Evolutionary conservation across 441 rosid species (phyloP), one percentile per base, ranked within the genome.

Genomic region (Erodium texanum): DNA sequence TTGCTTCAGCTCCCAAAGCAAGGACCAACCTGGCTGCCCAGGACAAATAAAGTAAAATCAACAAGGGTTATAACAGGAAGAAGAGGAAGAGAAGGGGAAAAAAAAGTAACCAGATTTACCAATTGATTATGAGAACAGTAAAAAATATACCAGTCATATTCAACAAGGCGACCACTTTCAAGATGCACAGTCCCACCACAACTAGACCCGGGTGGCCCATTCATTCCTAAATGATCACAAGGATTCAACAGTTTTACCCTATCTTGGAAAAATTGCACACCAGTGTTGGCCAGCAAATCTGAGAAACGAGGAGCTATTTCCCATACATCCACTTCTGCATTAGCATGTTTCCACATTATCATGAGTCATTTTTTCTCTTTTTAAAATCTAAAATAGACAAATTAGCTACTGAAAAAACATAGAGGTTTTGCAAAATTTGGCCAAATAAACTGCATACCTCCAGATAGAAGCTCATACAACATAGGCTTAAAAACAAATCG

Each of bases 11-110:
- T 65, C 98, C 98, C 82, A 93, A 82, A 84, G 97, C 92, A 86
- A 93, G 96, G 83, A 93, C 98, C 96, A 93, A 78, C 98, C 97
- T 90, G 82, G 84, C 96, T 90, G 94, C 79, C 95, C 92, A 83
- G 29, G 63, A 68, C 63, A 72, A 83, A 78, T 71, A 75, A 79
- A 54, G 73, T 73, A 67, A 70, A 50, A 76, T 86, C 81, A 83
- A 81, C n/a, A 27, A 15, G 54, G 19, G 41, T 62, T 71, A 16
- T n/a, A n/a, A 50, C 58, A 50, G 58, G 56, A 50, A 14, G 19
- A 50, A 50, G 7, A 50, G 14, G 20, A 15, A 10, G 5, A 50
- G n/a, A 1, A 3, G 58, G 7, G n/a, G 14, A 7, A 15, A 10
- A 16, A 50, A 50, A 1, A 3, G 58, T 16, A 0, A n/a, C 78